phyloP scores from a whole-genome alignment of 225 moss, liverwort and hornwort genomes.

The Physcomitrellopsis africana region DNA sequence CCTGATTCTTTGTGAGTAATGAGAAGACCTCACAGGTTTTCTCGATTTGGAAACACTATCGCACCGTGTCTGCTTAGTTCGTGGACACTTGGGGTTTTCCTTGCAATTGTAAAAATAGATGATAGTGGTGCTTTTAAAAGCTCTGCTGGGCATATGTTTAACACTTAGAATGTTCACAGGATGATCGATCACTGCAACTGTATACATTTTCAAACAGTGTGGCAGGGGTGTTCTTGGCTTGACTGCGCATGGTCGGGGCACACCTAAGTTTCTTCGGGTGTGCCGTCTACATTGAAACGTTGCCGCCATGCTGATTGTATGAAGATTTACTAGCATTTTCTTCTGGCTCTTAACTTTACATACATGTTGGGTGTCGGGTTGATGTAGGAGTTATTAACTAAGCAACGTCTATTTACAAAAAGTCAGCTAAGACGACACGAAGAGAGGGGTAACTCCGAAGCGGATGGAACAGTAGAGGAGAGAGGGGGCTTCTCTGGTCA shows the following conservation, averaged over 20 bases:
- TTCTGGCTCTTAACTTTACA: slow-evolving; percentile 24
- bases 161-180: too few species aligned
- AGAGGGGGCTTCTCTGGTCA: slow-evolving; percentile 96
- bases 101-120: too few species aligned
- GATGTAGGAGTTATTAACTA: slow-evolving; percentile 82
- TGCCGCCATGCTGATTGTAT: neutral
- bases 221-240: too few species aligned
- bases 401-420: slow-evolving; percentile 87
- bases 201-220: too few species aligned
- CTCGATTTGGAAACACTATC: too few species aligned
- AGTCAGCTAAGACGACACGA: slow-evolving; percentile 83
- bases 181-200: too few species aligned
- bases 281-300: neutral
- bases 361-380: slow-evolving; percentile 30
- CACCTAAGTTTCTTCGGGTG: neutral
- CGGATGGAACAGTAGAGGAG: slow-evolving; percentile 98
- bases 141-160: too few species aligned
- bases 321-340: neutral
- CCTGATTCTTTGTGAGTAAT: too few species aligned
- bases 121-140: too few species aligned
- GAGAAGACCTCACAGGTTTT: too few species aligned
- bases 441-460: slow-evolving; percentile 83
- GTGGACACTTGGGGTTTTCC: too few species aligned
- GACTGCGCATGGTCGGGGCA: neutral
- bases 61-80: too few species aligned